These are phyloP conservation scores for Hymenoscyphus albidus DNA, from an alignment of 2,329 filamentous ascomycete genomes.

Conservation along the genomic window DNA sequence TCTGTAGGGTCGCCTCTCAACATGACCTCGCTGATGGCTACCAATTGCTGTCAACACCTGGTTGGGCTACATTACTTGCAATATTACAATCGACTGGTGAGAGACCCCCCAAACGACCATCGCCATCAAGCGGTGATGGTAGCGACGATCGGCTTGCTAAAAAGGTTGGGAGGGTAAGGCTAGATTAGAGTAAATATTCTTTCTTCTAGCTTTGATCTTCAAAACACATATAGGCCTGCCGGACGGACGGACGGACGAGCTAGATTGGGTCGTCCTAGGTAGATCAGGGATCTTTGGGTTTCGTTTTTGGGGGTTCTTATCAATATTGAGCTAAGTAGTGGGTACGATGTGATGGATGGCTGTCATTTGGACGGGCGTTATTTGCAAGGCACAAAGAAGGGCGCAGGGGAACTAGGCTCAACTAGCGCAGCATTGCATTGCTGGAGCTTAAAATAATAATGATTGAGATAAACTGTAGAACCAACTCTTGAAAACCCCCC, in stretches of 20 bases:
- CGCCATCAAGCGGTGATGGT: conserved; percentile 32
- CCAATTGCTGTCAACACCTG: conserved; percentile 78
- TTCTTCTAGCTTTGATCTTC: conserved; percentile 25
- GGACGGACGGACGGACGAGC: conserved; percentile 2
- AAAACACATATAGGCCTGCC: conserved; percentile 5
- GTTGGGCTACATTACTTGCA: conserved; percentile 90
- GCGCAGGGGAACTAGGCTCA: background rate
- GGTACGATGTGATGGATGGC: background rate
- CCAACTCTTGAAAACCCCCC: background rate
- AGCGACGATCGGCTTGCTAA: conserved; percentile 52
- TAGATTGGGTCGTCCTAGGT: background rate
- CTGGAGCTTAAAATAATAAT: background rate
- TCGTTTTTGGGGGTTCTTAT: background rate
- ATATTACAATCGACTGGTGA: conserved; percentile 98
- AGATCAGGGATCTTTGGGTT: background rate
- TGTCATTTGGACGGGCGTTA: background rate
- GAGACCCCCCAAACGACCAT: conserved; percentile 76
- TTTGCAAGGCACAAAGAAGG: background rate
- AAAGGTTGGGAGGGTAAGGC: conserved; percentile 61
- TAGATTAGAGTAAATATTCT: conserved; percentile 29
- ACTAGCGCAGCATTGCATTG: background rate
- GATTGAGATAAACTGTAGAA: background rate
- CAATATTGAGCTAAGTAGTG: background rate
- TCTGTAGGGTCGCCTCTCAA: conserved; percentile 78
- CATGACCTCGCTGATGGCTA: conserved; percentile 78